Evolutionary conservation across 768 basidiomycete species (phyloP).

Genomic region (Lactarius akahatsu): DNA sequence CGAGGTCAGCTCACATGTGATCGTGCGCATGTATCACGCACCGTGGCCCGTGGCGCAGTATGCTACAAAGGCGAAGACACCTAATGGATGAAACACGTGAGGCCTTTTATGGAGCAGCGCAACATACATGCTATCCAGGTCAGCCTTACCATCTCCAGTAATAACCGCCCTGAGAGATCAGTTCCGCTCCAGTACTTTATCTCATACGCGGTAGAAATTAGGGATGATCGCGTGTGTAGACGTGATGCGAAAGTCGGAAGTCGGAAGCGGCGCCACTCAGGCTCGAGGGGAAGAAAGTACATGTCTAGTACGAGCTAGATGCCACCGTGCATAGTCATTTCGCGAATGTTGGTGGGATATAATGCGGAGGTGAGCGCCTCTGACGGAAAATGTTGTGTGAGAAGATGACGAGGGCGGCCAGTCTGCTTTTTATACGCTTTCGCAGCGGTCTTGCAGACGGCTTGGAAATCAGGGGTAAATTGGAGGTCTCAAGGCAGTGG

Average conservation of each 20-base stretch:
- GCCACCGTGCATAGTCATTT: conserved; percentile 3
- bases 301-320: conserved; percentile 46
- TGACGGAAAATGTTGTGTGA: conserved; percentile 40
- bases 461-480: no score
- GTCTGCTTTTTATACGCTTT: no score
- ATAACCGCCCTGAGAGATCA: neutral
- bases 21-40: neutral
- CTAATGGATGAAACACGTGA: neutral
- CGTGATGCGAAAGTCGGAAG: conserved; percentile 50
- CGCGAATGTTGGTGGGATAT: conserved; percentile 12
- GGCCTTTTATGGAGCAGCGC: neutral
- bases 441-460: no score
- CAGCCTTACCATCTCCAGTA: neutral
- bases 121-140: neutral
- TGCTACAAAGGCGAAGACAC: neutral
- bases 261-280: conserved; percentile 40
- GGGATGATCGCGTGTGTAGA: conserved; percentile 53
- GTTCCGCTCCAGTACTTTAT: neutral
- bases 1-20: neutral
- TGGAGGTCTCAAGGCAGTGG: no score
- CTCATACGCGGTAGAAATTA: no score
- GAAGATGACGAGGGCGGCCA: no score
- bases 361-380: conserved; percentile 38
- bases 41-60: neutral
- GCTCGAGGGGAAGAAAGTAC: conserved; percentile 54